Evolutionary conservation across 345 rosid genomes (phyloP), one percentile per base, ranked within the genome.

Genomic region (Reutealis trisperma): DNA sequence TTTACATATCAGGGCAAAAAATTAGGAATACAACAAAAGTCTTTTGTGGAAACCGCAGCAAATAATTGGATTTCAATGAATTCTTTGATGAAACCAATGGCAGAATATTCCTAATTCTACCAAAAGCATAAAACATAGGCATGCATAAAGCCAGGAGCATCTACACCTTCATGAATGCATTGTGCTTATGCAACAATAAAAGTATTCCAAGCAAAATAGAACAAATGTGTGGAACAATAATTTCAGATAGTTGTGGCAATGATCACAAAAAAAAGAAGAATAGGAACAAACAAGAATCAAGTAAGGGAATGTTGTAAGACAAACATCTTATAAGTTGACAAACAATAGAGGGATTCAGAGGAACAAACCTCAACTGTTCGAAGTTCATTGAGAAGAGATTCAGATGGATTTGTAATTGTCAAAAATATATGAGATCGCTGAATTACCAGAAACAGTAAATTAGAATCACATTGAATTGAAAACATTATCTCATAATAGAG

Each of bases 341-440:
- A 49, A 68, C 57, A 81, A 77, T 13, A 70, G 10, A 73, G 73
- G 55, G 71, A 78, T 58, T 18, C 3, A 66, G n/a, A 63, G 77
- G 54, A 84, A 84, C 92, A 79, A 80, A 96, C 99, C 99, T 96
- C 99, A 70, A 94, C 97, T 37, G 90, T 90, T 71, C 98, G 94
- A 24, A 96, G 97, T 74, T 96, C 98, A 81, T 82, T 90, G 70
- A 96, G 90, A 84, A 94, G 90, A n/a, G 97, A 93, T 78, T 96
- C 99, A 6, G 98, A 89, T 18, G 99, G 98, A 63, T 87, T 81
- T 58, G 98, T 92, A 82, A 96, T 92, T 19, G 99, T 96, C 76
- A 84, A 63, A 71, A 88, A 74, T 83, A 96, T 79, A 86, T 94
- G 91, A 67, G 90, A 85, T 11, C 99, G 95, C 99, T 96, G 94